Conservation (phyloP, 768 basidiomycete species). For the Gloeopeniophorella convolvens region DNA sequence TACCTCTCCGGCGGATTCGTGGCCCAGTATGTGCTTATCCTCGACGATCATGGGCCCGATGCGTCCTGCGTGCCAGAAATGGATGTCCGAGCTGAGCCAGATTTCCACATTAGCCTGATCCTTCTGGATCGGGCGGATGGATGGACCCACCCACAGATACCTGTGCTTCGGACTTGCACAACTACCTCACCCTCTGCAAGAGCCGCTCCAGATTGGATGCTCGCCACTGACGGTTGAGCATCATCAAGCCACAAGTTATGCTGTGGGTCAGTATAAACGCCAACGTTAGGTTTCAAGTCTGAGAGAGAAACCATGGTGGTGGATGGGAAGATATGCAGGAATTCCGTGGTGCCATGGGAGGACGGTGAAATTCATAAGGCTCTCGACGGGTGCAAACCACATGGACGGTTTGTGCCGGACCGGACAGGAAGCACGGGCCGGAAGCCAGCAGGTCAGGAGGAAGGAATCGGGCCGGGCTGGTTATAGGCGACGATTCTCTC, state of each 20-base stretch:
- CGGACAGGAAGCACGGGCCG: no score
- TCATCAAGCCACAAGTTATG: conserved; percentile 24
- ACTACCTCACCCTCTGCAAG: conserved; percentile 48
- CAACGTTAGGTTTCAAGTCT: conserved; percentile 19
- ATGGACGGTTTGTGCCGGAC: no score
- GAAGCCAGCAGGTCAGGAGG: no score
- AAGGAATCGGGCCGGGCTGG: no score
- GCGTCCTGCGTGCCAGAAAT: conserved; percentile 67
- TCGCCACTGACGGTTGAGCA: conserved; percentile 25
- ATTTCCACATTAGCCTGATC: neutral
- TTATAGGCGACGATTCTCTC: no score
- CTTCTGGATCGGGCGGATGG: neutral
- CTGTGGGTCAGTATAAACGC: conserved; percentile 20
- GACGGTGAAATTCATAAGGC: no score
- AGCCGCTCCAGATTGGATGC: conserved; percentile 8
- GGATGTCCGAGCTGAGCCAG: conserved; percentile 53
- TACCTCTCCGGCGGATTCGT: conserved; percentile 65
- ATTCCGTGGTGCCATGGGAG: no score
- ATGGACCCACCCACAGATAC: conserved; percentile 55
- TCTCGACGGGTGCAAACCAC: no score
- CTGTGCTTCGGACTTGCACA: conserved; percentile 59
- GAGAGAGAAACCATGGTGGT: neutral
- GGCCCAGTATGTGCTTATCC: conserved; percentile 46
- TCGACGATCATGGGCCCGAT: conserved; percentile 67
- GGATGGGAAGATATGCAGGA: no score